These are phyloP conservation scores for Casaregolazyma suthepensis DNA, from an alignment of 1,139 yeast genomes.

Conservation along the genomic window DNA sequence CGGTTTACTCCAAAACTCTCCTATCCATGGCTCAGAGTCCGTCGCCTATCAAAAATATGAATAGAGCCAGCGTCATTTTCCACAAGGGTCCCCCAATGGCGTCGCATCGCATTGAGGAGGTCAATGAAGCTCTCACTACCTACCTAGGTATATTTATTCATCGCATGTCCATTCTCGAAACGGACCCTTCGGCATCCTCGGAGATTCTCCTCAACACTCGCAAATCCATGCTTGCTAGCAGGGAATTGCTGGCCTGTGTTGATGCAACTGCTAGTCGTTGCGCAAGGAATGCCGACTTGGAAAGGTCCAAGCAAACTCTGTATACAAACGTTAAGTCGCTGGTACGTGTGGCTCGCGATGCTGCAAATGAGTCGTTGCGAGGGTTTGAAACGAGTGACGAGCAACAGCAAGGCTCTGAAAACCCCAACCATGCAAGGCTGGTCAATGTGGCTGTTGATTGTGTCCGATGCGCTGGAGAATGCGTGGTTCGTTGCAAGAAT, in stretches of 20 bases:
- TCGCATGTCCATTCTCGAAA: constrained; percentile 26
- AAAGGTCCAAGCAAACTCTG: constrained; percentile 32
- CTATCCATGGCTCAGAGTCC: constrained; percentile 1
- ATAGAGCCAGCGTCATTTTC: constrained; percentile 28
- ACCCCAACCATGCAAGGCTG: constrained; percentile 10
- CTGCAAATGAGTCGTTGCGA: constrained; percentile 16
- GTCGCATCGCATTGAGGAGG: constrained; percentile 63
- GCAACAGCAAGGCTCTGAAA: neutral
- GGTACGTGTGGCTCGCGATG: constrained; percentile 24
- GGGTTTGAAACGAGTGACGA: constrained; percentile 13
- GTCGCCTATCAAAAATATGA: neutral
- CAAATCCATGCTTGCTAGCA: constrained; percentile 37
- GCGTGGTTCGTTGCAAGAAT: constrained; percentile 43
- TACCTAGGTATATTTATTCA: constrained; percentile 52
- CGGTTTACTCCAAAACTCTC: neutral
- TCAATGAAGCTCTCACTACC: constrained; percentile 59
- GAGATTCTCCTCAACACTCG: constrained; percentile 35
- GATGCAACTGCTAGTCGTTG: constrained; percentile 30
- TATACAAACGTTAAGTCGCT: constrained; percentile 31
- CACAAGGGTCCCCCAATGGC: constrained; percentile 57
- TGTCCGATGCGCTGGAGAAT: constrained; percentile 33
- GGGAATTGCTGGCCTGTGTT: constrained; percentile 36
- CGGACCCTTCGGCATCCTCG: constrained; percentile 31
- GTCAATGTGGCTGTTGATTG: constrained; percentile 29
- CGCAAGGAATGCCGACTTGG: constrained; percentile 31